These are phyloP conservation scores for Chaetothyriales sp. DNA, from an alignment of 2,329 filamentous ascomycete species.

Conservation along the genomic window DNA sequence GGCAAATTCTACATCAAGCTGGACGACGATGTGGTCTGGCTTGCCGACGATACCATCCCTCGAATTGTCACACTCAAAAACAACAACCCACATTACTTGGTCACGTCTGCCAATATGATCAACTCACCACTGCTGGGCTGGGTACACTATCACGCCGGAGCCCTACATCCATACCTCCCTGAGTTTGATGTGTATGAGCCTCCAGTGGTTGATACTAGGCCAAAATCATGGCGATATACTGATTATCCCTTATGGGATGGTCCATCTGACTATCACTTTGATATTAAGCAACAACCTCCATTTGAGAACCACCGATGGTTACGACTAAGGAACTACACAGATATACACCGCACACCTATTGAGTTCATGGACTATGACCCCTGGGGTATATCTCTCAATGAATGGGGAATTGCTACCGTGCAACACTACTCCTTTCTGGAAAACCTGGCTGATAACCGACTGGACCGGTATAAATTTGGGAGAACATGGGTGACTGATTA, in stretches of 20 bases:
- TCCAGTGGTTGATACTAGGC: conserved; percentile 5
- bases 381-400: conserved; percentile 10
- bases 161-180: conserved; percentile 39
- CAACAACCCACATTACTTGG: conserved; percentile 35
- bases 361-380: conserved; percentile 33
- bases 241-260: conserved; percentile 23
- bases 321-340: conserved; percentile 22
- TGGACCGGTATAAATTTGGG: conserved; percentile 30
- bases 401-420: conserved; percentile 23
- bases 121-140: conserved; percentile 40
- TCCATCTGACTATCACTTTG: conserved; percentile 18
- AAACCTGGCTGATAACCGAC: conserved; percentile 30
- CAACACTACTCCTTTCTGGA: conserved; percentile 34
- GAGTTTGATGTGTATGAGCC: conserved; percentile 21
- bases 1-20: conserved; percentile 30
- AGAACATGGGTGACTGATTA: conserved; percentile 35
- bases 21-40: conserved; percentile 32
- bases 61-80: conserved; percentile 40
- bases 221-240: conserved; percentile 22
- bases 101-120: conserved; percentile 42
- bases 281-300: conserved; percentile 19
- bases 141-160: conserved; percentile 40
- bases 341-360: conserved; percentile 32
- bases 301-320: conserved; percentile 36
- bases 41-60: conserved; percentile 35